phyloP scores from a whole-genome alignment of 192 early-diverging fungal species.

The Kappamyces sp. region DNA sequence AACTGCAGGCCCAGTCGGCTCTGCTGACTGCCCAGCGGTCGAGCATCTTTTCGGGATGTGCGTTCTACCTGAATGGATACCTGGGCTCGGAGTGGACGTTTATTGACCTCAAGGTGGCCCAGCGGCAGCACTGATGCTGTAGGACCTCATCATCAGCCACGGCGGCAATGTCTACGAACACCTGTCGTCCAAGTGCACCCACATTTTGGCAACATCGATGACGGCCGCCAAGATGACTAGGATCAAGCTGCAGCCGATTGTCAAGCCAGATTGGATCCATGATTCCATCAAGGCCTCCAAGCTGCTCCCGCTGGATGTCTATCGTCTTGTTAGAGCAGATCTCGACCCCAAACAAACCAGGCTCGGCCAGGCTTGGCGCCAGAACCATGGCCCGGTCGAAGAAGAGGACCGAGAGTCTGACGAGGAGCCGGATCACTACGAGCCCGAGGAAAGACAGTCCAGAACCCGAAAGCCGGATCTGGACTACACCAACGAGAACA shows the following conservation, averaged over 20 bases:
- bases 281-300: slow-evolving; percentile 56
- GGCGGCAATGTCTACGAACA: slow-evolving; percentile 30
- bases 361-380: not conserved
- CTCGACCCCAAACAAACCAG: slow-evolving; percentile 4
- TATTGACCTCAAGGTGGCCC: slow-evolving; percentile 30
- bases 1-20: slow-evolving; percentile 30
- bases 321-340: slow-evolving; percentile 11
- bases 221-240: slow-evolving; percentile 19
- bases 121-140: slow-evolving; percentile 12
- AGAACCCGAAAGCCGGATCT: not conserved
- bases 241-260: slow-evolving; percentile 28
- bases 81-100: slow-evolving; percentile 20
- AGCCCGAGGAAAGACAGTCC: not conserved
- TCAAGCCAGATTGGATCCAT: slow-evolving; percentile 59
- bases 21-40: slow-evolving; percentile 14
- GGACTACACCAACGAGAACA: slow-evolving; percentile 22
- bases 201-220: slow-evolving; percentile 35
- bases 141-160: slow-evolving; percentile 21
- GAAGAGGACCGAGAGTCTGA: not conserved
- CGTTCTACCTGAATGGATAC: slow-evolving; percentile 6
- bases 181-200: slow-evolving; percentile 29
- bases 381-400: not conserved
- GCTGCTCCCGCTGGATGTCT: slow-evolving; percentile 65
- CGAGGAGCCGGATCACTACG: not conserved
- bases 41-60: not conserved